Conservation (phyloP, 2,329 filamentous ascomycete genomes). For the Aspergillus oerlinghausenensis region DNA sequence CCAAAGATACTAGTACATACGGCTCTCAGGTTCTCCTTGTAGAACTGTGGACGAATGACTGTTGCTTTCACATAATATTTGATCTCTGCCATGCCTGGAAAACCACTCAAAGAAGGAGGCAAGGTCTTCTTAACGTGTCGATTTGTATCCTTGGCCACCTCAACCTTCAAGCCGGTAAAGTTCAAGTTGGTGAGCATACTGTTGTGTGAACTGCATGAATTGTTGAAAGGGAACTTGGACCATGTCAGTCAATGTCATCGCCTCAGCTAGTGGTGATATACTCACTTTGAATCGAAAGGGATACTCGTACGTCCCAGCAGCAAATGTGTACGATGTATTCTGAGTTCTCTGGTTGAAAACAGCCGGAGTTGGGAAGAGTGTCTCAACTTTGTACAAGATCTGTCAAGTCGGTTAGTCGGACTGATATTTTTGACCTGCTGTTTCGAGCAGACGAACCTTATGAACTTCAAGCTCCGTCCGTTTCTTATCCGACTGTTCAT, state of each 20-base stretch:
- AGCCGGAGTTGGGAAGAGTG: constrained; percentile 44
- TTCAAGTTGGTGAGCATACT: constrained; percentile 45
- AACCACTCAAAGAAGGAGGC: constrained; percentile 82
- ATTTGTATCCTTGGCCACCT: constrained; percentile 41
- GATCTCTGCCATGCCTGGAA: constrained; percentile 82
- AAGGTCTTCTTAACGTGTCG: constrained; percentile 79
- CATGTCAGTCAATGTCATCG: not conserved
- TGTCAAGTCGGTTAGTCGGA: constrained; percentile 17
- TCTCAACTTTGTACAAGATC: constrained; percentile 46
- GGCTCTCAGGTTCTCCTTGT: constrained; percentile 79
- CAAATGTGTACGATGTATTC: constrained; percentile 41
- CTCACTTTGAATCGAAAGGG: constrained; percentile 47
- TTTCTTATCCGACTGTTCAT: constrained; percentile 44
- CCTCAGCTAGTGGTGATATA: not conserved
- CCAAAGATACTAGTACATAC: constrained; percentile 23
- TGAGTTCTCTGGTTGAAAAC: constrained; percentile 34
- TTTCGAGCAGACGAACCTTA: constrained; percentile 32
- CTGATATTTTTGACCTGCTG: not conserved
- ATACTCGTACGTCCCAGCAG: constrained; percentile 44
- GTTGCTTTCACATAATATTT: constrained; percentile 96
- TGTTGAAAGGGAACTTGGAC: constrained; percentile 46
- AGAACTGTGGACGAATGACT: constrained; percentile 77
- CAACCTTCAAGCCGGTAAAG: constrained; percentile 42
- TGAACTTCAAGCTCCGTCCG: constrained; percentile 47
- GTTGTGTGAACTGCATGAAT: constrained; percentile 43